phyloP scores from a whole-genome alignment of 2,329 filamentous ascomycete genomes.

The Alternaria tenuissima region DNA sequence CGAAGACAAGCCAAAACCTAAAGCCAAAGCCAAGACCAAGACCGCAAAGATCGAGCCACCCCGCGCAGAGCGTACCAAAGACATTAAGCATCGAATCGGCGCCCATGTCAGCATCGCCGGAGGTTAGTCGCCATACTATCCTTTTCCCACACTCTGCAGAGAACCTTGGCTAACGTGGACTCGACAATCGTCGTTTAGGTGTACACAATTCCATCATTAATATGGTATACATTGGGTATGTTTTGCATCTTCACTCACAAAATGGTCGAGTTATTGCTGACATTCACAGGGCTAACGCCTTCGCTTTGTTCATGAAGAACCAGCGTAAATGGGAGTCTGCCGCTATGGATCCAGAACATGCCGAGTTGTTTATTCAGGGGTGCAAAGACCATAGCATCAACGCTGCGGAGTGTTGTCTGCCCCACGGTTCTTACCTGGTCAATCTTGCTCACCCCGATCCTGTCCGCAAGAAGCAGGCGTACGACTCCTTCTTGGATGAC shows the following conservation, averaged over 20 bases:
- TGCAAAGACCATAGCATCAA: slow-evolving; percentile 77
- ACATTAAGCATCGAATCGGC: slow-evolving; percentile 83
- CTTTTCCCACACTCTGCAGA: neutral
- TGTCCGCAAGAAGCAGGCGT: slow-evolving; percentile 84
- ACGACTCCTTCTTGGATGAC: slow-evolving; percentile 86
- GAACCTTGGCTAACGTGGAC: slow-evolving; percentile 27
- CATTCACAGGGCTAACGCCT: slow-evolving; percentile 76
- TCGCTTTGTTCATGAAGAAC: slow-evolving; percentile 94
- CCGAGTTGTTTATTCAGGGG: slow-evolving; percentile 72
- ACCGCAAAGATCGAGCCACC: slow-evolving; percentile 62
- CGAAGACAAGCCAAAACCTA: slow-evolving; percentile 21
- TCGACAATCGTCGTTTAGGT: slow-evolving; percentile 59
- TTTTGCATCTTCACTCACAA: neutral
- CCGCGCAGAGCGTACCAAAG: slow-evolving; percentile 72
- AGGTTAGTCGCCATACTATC: slow-evolving; percentile 61
- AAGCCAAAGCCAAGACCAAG: slow-evolving; percentile 57
- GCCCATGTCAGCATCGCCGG: slow-evolving; percentile 92
- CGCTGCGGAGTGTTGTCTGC: slow-evolving; percentile 77
- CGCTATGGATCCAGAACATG: slow-evolving; percentile 72
- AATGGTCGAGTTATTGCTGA: slow-evolving; percentile 29
- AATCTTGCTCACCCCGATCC: slow-evolving; percentile 88
- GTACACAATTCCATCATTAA: slow-evolving; percentile 89
- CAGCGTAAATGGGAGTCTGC: slow-evolving; percentile 95
- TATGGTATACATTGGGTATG: slow-evolving; percentile 73
- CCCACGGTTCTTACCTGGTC: slow-evolving; percentile 95